Evolutionary conservation across 2,329 filamentous ascomycete species (phyloP).

Genomic region (Penicillium sp.): DNA sequence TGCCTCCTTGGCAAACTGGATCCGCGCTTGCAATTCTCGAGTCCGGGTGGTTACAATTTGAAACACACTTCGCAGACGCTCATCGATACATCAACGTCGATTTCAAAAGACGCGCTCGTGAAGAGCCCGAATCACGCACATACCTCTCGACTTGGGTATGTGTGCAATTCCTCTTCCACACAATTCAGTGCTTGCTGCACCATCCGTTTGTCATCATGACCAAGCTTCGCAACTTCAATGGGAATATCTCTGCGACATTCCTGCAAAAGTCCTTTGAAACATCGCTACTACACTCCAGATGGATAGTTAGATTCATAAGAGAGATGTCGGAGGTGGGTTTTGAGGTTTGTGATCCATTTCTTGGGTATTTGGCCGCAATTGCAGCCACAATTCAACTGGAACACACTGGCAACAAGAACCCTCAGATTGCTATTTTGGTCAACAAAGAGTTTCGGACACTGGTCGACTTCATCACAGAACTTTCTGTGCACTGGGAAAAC

Average conservation of each 20-base stretch:
- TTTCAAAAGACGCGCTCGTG: slow-evolving; percentile 24
- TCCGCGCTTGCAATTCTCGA: slow-evolving; percentile 25
- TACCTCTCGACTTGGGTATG: slow-evolving; percentile 30
- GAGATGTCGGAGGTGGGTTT: slow-evolving; percentile 28
- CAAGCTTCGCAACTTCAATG: slow-evolving; percentile 26
- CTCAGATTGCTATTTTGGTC: slow-evolving; percentile 23
- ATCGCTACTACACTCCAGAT: slow-evolving; percentile 29
- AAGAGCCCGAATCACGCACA: slow-evolving; percentile 21
- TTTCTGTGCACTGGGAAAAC: slow-evolving; percentile 24
- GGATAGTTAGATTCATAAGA: slow-evolving; percentile 27
- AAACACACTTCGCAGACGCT: slow-evolving; percentile 28
- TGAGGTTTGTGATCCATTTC: slow-evolving; percentile 26
- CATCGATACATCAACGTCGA: slow-evolving; percentile 31
- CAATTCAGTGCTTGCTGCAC: slow-evolving; percentile 25
- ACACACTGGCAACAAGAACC: slow-evolving; percentile 28
- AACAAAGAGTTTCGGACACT: slow-evolving; percentile 26
- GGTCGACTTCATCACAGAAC: slow-evolving; percentile 21
- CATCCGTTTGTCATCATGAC: slow-evolving; percentile 31
- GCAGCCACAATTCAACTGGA: slow-evolving; percentile 32
- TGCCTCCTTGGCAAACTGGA: slow-evolving; percentile 27
- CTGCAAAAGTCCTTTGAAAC: slow-evolving; percentile 31
- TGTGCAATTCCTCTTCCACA: slow-evolving; percentile 31
- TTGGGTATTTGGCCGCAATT: slow-evolving; percentile 29
- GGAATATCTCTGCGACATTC: slow-evolving; percentile 27
- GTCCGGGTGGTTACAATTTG: slow-evolving; percentile 30